A percentile compares a stretch with the other conserved stretches of the same genome.
phyloP scores from a whole-genome alignment of 208 protist species.

The Trypanosoma theileri region DNA sequence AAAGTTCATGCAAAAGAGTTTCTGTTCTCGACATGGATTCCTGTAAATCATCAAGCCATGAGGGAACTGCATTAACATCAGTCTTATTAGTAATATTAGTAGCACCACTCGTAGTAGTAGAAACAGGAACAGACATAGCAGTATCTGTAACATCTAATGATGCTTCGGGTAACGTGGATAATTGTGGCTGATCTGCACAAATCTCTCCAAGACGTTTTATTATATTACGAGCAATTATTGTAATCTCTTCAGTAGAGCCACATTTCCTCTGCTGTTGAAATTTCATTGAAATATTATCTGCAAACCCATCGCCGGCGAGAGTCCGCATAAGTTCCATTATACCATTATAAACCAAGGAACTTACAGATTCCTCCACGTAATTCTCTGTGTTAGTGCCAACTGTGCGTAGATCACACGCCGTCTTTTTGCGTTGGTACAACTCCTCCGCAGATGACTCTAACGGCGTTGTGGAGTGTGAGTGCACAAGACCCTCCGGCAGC shows the following conservation, averaged over 20 bases:
- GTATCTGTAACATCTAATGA: background rate
- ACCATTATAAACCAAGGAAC: conserved; percentile 7
- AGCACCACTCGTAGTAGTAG: background rate
- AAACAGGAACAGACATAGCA: background rate
- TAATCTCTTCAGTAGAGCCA: background rate
- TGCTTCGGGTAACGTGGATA: background rate
- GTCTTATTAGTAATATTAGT: background rate
- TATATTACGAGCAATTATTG: background rate
- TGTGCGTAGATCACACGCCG: background rate
- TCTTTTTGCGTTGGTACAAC: background rate
- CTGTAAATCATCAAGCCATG: conserved; percentile 22
- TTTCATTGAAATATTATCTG: conserved; percentile 7
- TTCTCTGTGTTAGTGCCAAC: conserved; percentile 22
- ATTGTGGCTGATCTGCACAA: background rate
- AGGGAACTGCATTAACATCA: background rate
- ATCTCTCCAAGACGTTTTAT: conserved; percentile 8
- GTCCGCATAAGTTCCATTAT: conserved; percentile 27
- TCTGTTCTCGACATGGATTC: conserved; percentile 3
- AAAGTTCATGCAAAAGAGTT: conserved; percentile 8
- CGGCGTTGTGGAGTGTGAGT: background rate
- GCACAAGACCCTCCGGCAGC: background rate
- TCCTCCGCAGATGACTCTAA: background rate
- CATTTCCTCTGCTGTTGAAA: background rate
- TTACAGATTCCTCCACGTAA: conserved; percentile 12
- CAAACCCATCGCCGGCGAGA: conserved; percentile 24